Conservation (phyloP, 1,284 basidiomycete genomes). For the Hymenochaete sp. region DNA sequence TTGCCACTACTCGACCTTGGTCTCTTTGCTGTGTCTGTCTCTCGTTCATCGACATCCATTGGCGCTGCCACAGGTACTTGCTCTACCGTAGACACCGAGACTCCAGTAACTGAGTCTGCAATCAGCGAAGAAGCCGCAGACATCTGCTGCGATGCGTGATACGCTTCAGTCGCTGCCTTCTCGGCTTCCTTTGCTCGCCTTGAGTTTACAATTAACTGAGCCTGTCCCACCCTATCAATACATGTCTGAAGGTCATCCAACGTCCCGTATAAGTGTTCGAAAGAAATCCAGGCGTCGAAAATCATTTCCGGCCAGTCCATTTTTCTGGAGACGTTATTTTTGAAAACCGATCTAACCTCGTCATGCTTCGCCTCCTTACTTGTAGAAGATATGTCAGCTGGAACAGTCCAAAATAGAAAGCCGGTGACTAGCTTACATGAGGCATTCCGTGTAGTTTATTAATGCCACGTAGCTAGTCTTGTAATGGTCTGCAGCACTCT, state of each 20-base stretch:
- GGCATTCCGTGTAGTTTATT: conserved; percentile 55
- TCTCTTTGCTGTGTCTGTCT: conserved; percentile 39
- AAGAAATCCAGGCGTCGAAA: conserved; percentile 80
- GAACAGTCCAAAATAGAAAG: background rate
- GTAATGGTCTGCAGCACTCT: conserved; percentile 51
- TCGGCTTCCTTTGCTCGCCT: conserved; percentile 65
- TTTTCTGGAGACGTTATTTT: conserved; percentile 54
- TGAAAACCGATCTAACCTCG: conserved; percentile 58
- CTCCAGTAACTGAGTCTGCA: conserved; percentile 25
- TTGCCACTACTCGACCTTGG: conserved; percentile 44
- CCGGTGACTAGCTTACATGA: conserved; percentile 43
- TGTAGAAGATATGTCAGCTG: conserved; percentile 6
- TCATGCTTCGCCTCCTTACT: conserved; percentile 53
- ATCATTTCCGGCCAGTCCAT: conserved; percentile 91
- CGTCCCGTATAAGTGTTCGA: conserved; percentile 79
- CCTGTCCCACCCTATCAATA: conserved; percentile 57
- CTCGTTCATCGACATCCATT: conserved; percentile 49
- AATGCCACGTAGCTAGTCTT: conserved; percentile 66
- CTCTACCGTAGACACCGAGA: no score
- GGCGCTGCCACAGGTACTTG: conserved; percentile 21
- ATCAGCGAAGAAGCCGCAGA: conserved; percentile 33
- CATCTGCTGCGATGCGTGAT: conserved; percentile 42
- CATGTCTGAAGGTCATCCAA: conserved; percentile 63
- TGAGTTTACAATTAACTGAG: conserved; percentile 52
- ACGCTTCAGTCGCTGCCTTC: conserved; percentile 42